phyloP scores from a whole-genome alignment of 306 rosid genomes.

The Oemleria cerasiformis region DNA sequence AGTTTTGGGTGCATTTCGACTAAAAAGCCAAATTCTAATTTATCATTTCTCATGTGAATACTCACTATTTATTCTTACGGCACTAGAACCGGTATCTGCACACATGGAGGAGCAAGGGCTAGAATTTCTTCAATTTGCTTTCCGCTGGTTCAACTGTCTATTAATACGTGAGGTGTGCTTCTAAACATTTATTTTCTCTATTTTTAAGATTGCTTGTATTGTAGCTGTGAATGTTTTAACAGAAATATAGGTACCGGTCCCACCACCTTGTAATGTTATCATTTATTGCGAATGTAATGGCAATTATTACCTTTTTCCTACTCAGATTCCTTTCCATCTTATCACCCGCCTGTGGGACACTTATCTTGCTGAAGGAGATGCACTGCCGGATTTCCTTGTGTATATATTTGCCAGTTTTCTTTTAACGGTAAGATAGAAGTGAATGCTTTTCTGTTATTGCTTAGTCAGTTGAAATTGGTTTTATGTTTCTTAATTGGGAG shows the following conservation, averaged over 20 bases:
- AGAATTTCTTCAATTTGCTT: constrained; percentile 97
- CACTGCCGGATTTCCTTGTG: constrained; percentile 93
- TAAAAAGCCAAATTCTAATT: no score
- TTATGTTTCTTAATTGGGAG: not conserved
- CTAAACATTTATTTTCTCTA: not conserved
- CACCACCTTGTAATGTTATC: constrained; percentile 23
- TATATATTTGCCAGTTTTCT: constrained; percentile 96
- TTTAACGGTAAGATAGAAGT: constrained; percentile 65
- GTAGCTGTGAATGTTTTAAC: not conserved
- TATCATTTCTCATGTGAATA: not conserved
- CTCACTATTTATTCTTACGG: constrained; percentile 13
- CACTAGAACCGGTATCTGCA: constrained; percentile 82
- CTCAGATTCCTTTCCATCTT: constrained; percentile 83
- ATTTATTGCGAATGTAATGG: constrained; percentile 26
- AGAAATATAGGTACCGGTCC: not conserved
- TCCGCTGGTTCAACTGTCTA: constrained; percentile 99
- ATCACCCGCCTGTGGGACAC: constrained; percentile 97
- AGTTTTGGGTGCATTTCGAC: no score
- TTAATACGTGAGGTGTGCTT: constrained; percentile 84
- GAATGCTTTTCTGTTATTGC: not conserved
- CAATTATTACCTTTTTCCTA: not conserved
- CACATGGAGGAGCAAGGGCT: constrained; percentile 91
- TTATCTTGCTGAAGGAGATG: constrained; percentile 98
- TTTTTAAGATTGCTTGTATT: not conserved
- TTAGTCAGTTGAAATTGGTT: not conserved